Conservation (phyloP, 2,329 filamentous ascomycete species). For the Fusarium illudens region DNA sequence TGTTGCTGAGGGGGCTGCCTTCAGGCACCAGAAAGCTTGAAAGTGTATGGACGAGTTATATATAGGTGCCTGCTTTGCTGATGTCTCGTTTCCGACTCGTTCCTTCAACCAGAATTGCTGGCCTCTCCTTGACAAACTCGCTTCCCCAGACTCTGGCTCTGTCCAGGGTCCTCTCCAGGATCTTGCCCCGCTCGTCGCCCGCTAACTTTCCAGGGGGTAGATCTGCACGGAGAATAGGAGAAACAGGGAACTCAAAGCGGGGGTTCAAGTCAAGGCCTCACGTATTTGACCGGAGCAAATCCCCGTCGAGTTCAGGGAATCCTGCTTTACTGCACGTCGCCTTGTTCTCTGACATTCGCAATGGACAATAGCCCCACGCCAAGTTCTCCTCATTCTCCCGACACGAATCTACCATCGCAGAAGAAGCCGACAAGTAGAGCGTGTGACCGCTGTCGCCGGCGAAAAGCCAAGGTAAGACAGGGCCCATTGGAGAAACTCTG, state of each 20-base stretch:
- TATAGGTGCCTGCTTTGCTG: background rate
- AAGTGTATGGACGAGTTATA: background rate
- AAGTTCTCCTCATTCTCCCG: constrained; percentile 27
- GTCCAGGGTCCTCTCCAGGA: background rate
- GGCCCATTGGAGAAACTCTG: constrained; percentile 21
- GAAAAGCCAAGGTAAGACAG: constrained; percentile 48
- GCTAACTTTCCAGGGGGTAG: background rate
- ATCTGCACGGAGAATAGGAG: constrained; percentile 33
- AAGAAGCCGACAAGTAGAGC: constrained; percentile 41
- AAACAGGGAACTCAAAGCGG: constrained; percentile 11
- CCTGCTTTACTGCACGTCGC: background rate
- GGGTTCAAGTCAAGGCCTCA: background rate
- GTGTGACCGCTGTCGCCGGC: constrained; percentile 49
- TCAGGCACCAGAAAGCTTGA: background rate
- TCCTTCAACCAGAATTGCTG: background rate
- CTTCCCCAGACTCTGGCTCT: constrained; percentile 13
- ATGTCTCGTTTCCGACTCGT: background rate
- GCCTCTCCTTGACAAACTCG: background rate
- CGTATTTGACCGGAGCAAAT: constrained; percentile 34
- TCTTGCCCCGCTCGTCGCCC: constrained; percentile 4
- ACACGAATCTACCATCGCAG: constrained; percentile 17
- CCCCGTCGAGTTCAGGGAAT: constrained; percentile 11
- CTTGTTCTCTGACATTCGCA: background rate
- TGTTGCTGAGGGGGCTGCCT: background rate
- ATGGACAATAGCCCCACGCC: constrained; percentile 31